Conservation (phyloP, 768 basidiomycete species). For the Pholiota microspora region DNA sequence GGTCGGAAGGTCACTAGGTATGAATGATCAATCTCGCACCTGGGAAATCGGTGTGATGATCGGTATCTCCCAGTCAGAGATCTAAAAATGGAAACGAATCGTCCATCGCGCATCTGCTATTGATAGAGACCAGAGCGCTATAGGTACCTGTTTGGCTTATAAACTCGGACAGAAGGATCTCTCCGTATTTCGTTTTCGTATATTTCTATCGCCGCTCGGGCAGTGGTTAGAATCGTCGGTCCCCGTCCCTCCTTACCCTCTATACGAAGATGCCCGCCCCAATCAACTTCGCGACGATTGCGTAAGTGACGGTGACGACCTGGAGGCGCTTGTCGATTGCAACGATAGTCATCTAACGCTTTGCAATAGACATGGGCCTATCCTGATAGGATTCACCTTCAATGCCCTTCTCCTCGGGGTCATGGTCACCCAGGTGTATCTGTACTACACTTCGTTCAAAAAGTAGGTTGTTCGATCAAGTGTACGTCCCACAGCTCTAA, state of each 20-base stretch:
- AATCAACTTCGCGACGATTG: background rate
- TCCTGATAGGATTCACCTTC: slow-evolving; percentile 42
- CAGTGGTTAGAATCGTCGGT: background rate
- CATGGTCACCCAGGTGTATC: slow-evolving; percentile 43
- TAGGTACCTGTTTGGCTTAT: background rate
- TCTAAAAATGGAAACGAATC: background rate
- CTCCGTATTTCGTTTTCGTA: background rate
- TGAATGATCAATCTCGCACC: background rate
- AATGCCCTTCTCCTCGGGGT: slow-evolving; percentile 46
- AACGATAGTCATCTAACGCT: background rate
- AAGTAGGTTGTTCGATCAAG: slow-evolving; percentile 5
- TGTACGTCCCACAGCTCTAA: background rate
- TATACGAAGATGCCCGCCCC: background rate
- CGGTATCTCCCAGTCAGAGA: background rate
- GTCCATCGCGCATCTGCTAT: background rate
- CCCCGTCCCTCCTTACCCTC: background rate
- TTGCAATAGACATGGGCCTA: slow-evolving; percentile 39
- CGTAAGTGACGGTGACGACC: background rate
- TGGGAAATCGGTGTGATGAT: background rate
- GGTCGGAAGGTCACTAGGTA: background rate
- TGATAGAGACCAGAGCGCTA: background rate
- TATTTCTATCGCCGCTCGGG: background rate
- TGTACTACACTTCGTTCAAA: slow-evolving; percentile 40
- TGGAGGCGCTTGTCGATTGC: background rate
- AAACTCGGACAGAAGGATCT: slow-evolving; percentile 1